Conservation (phyloP, 352 stramenopile species). For the Phytophthora meadii region DNA sequence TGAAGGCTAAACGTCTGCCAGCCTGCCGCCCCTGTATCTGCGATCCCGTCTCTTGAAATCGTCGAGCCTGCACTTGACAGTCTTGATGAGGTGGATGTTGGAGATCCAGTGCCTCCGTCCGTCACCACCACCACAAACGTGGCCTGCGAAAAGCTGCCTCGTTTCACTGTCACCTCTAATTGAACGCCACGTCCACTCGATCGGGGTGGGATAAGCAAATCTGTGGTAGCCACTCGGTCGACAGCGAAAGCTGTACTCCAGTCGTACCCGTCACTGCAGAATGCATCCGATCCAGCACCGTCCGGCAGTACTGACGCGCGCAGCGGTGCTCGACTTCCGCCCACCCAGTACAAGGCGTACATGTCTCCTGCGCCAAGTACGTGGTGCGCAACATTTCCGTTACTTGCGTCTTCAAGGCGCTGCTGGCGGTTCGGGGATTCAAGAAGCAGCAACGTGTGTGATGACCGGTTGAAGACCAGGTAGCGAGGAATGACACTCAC, state of each 20-base stretch:
- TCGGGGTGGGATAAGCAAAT: constrained; percentile 63
- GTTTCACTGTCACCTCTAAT: constrained; percentile 73
- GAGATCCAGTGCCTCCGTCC: constrained; percentile 33
- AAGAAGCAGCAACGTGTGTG: constrained; percentile 71
- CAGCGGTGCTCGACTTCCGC: constrained; percentile 53
- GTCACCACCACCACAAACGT: constrained; percentile 77
- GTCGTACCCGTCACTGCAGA: constrained; percentile 56
- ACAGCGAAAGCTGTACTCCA: constrained; percentile 71
- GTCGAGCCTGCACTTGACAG: constrained; percentile 28
- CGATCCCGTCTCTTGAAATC: constrained; percentile 16
- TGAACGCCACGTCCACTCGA: constrained; percentile 32
- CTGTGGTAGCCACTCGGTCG: constrained; percentile 49
- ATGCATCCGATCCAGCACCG: constrained; percentile 18
- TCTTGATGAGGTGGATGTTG: constrained; percentile 26
- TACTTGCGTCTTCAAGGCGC: constrained; percentile 31
- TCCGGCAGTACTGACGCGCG: constrained; percentile 66
- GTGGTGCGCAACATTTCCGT: constrained; percentile 69
- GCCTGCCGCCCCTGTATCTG: constrained; percentile 3
- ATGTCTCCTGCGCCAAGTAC: constrained; percentile 72
- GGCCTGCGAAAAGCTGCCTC: constrained; percentile 75
- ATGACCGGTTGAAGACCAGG: constrained; percentile 71
- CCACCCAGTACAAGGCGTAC: constrained; percentile 85
- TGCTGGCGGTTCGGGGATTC: constrained; percentile 47
- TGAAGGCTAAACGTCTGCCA: constrained; percentile 78
- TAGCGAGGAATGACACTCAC: constrained; percentile 88